phyloP scores from a whole-genome alignment of 345 rosid species.

The Syzygium aromaticum region DNA sequence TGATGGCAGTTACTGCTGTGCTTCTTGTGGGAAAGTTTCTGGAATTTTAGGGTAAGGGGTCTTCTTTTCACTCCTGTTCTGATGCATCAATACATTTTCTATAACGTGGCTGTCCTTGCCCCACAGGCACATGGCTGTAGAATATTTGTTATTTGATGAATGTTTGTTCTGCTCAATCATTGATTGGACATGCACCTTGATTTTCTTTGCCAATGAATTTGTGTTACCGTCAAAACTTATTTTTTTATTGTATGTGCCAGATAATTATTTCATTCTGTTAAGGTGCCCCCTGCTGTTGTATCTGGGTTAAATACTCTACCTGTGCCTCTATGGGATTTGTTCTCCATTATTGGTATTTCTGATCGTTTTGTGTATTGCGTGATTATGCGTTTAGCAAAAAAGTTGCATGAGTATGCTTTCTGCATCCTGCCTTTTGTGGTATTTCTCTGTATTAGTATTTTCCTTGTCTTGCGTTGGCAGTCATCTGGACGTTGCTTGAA shows the following conservation, averaged over 20 bases:
- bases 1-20: constrained; percentile 88
- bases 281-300: neutral
- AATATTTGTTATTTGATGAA: neutral
- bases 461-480: neutral
- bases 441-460: neutral
- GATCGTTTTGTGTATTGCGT: neutral
- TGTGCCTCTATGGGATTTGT: neutral
- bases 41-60: constrained; percentile 72
- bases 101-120: neutral
- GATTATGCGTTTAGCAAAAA: neutral
- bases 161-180: neutral
- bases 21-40: constrained; percentile 94
- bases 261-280: neutral
- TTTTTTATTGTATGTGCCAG: neutral
- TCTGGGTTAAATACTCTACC: neutral
- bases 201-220: neutral
- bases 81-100: neutral
- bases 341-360: neutral
- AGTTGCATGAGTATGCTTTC: neutral
- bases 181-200: neutral
- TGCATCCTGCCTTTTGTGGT: neutral
- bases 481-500: neutral
- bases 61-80: neutral
- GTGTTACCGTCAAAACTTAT: neutral
- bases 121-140: neutral